Conservation (phyloP, 2,329 filamentous ascomycete genomes). For the Aureobasidium vineae region DNA sequence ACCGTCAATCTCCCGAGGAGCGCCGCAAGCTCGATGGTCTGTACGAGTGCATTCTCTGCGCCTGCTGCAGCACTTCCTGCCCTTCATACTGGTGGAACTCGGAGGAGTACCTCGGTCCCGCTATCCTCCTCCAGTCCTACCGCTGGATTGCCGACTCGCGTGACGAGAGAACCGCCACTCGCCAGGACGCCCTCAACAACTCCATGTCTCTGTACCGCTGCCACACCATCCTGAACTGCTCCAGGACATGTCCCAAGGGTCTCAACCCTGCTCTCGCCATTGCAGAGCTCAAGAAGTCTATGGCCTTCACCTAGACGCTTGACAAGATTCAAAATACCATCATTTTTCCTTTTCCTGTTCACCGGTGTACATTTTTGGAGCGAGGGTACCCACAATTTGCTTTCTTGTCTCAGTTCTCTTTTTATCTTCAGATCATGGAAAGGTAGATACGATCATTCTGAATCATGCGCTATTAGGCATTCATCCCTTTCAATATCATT, state of each 20-base stretch:
- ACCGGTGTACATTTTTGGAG: conserved; percentile 16
- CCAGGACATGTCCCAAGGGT: conserved; percentile 95
- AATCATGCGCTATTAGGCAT: conserved; percentile 14
- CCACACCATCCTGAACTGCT: conserved; percentile 99
- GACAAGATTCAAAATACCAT: not conserved
- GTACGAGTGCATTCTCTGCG: conserved; percentile 99
- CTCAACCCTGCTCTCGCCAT: conserved; percentile 94
- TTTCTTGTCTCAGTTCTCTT: conserved; percentile 10
- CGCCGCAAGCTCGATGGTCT: conserved; percentile 96
- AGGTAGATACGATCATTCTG: conserved; percentile 4
- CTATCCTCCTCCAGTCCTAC: conserved; percentile 96
- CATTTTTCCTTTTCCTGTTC: not conserved
- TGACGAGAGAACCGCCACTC: conserved; percentile 83
- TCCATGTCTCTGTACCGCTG: conserved; percentile 98
- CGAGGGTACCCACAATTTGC: conserved; percentile 15
- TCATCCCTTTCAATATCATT: not conserved
- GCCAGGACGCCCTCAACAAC: conserved; percentile 92
- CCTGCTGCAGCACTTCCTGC: conserved; percentile 98
- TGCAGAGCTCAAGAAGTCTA: conserved; percentile 97
- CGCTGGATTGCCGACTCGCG: conserved; percentile 94
- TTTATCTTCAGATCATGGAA: not conserved
- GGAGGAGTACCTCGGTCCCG: conserved; percentile 96
- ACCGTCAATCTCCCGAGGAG: conserved; percentile 85
- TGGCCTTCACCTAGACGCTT: conserved; percentile 58
- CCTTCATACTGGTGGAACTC: conserved; percentile 99